Conservation (phyloP, 441 rosid genomes). For the Eruca vesicaria region DNA sequence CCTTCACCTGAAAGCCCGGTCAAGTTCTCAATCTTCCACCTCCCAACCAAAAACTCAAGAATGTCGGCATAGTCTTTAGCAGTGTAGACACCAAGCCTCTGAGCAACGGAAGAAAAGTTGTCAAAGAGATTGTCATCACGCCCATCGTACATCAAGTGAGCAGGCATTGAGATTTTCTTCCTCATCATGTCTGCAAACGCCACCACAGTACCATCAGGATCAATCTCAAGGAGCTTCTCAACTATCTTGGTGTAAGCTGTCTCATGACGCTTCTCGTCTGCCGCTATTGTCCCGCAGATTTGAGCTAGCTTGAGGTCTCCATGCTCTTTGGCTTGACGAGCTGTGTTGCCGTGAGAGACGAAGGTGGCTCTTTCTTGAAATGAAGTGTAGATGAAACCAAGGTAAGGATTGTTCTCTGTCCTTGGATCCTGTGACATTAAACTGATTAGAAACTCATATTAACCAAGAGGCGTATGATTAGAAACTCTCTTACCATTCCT, state of each 20-base stretch:
- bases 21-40: constrained; percentile 71
- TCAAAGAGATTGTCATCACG: constrained; percentile 68
- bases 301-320: constrained; percentile 87
- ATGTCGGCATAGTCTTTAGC: constrained; percentile 89
- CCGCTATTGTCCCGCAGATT: constrained; percentile 83
- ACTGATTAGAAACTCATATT: not conserved
- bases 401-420: constrained; percentile 87
- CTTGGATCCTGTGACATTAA: constrained; percentile 60
- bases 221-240: constrained; percentile 85
- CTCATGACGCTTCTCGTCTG: constrained; percentile 97
- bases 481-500: constrained; percentile 79
- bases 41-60: constrained; percentile 80
- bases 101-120: constrained; percentile 84
- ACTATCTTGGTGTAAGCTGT: constrained; percentile 89
- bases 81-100: constrained; percentile 82
- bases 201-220: constrained; percentile 76
- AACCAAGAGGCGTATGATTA: not conserved
- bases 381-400: constrained; percentile 87
- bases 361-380: constrained; percentile 98
- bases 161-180: constrained; percentile 93
- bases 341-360: constrained; percentile 93
- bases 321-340: constrained; percentile 78
- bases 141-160: constrained; percentile 93
- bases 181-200: constrained; percentile 96
- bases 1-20: constrained; percentile 79